These are phyloP conservation scores for Globisporangium solare DNA, from an alignment of 352 stramenopile genomes.

Conservation along the genomic window DNA sequence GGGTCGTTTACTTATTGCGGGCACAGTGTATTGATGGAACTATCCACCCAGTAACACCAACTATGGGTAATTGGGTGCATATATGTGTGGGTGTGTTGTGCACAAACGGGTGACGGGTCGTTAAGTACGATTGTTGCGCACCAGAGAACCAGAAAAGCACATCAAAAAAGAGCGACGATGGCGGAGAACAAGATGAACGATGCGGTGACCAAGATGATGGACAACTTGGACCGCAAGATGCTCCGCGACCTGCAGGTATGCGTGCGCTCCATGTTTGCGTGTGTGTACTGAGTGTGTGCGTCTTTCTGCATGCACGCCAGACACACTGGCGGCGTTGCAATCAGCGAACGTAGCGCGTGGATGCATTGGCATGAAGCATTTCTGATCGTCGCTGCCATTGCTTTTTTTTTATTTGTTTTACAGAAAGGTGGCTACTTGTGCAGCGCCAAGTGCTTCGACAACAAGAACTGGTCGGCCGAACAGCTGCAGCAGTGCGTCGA, in stretches of 20 bases:
- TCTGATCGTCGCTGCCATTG: not conserved
- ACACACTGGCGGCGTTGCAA: too few relatives aligned
- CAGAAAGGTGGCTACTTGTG: constrained; percentile 81
- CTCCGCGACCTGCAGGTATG: constrained; percentile 69
- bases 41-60: not conserved
- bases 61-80: too few relatives aligned
- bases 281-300: not conserved
- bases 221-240: constrained; percentile 70
- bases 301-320: not conserved
- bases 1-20: constrained; percentile 8
- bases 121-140: constrained; percentile 8
- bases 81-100: too few relatives aligned
- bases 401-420: not conserved
- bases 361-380: too few relatives aligned
- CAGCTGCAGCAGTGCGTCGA: constrained; percentile 81
- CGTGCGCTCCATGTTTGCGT: not conserved
- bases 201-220: constrained; percentile 81
- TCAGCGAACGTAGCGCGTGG: too few relatives aligned
- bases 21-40: not conserved
- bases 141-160: constrained; percentile 5
- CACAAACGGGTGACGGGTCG: not conserved
- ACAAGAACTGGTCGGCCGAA: constrained; percentile 72
- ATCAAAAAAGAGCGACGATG: constrained; percentile 29
- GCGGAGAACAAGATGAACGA: constrained; percentile 78
- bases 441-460: constrained; percentile 86